phyloP scores from a whole-genome alignment of 305 asterid genomes.

The Petunia hybrid region DNA sequence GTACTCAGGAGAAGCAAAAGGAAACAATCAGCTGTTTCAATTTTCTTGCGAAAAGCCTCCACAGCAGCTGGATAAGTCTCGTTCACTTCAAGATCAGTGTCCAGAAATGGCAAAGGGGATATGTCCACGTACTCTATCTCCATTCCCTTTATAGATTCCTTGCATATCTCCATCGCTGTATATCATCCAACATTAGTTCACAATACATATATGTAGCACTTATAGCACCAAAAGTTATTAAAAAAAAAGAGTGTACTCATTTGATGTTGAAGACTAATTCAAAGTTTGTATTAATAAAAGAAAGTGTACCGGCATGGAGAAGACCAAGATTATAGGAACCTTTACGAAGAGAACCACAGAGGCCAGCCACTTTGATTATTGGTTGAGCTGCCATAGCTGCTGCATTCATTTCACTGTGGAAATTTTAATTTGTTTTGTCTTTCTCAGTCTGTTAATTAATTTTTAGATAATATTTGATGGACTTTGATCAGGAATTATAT shows the following conservation, averaged over 20 bases:
- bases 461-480: background rate
- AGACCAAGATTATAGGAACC: slow-evolving; percentile 74
- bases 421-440: background rate
- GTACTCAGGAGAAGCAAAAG: slow-evolving; percentile 88
- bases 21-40: slow-evolving; percentile 69
- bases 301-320: slow-evolving; percentile 65
- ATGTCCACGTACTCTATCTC: slow-evolving; percentile 76
- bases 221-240: background rate
- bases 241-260: background rate
- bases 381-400: slow-evolving; percentile 37
- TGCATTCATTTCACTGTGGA: slow-evolving; percentile 34
- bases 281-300: background rate
- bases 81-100: slow-evolving; percentile 81
- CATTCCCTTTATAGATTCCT: slow-evolving; percentile 62
- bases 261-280: background rate
- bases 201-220: background rate
- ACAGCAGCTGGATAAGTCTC: slow-evolving; percentile 77
- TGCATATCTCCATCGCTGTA: slow-evolving; percentile 67
- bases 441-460: background rate
- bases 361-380: slow-evolving; percentile 53
- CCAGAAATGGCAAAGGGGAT: slow-evolving; percentile 68
- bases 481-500: background rate
- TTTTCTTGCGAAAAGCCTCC: slow-evolving; percentile 79
- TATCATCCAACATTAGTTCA: background rate
- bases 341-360: slow-evolving; percentile 88